These are phyloP conservation scores for Lentinula edodes DNA, from an alignment of 768 basidiomycete species.

Conservation along the genomic window DNA sequence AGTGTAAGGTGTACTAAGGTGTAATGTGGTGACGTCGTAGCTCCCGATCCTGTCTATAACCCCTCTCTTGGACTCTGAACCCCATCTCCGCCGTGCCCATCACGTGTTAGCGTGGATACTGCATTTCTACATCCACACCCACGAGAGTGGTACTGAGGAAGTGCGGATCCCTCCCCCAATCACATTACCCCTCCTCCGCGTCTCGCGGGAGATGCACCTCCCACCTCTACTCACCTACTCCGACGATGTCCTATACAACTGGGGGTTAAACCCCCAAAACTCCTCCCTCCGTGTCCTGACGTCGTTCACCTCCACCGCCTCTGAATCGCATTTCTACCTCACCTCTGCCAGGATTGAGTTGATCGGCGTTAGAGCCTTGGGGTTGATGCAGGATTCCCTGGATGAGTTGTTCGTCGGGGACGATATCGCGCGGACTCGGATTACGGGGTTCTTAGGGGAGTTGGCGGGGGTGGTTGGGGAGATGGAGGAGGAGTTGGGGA, in stretches of 20 bases:
- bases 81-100: constrained; percentile 41
- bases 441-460: constrained; percentile 41
- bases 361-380: constrained; percentile 47
- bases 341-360: constrained; percentile 56
- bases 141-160: too few species aligned
- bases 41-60: too few species aligned
- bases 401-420: constrained; percentile 59
- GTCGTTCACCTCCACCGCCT: constrained; percentile 44
- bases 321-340: constrained; percentile 58
- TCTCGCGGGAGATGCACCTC: constrained; percentile 65
- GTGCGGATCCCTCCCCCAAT: constrained; percentile 62
- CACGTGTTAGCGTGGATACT: constrained; percentile 67
- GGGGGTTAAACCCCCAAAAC: too few species aligned
- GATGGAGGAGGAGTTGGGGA: constrained; percentile 35
- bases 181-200: constrained; percentile 68
- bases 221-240: constrained; percentile 95
- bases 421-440: constrained; percentile 37
- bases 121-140: constrained; percentile 81
- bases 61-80: too few species aligned
- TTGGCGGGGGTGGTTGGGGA: constrained; percentile 42
- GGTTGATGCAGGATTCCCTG: constrained; percentile 50
- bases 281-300: too few species aligned
- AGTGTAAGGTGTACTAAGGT: too few species aligned
- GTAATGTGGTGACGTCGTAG: too few species aligned
- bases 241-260: constrained; percentile 90